These are phyloP conservation scores for Psilocybe tampanensis DNA, from an alignment of 768 basidiomycete genomes.

Conservation along the genomic window DNA sequence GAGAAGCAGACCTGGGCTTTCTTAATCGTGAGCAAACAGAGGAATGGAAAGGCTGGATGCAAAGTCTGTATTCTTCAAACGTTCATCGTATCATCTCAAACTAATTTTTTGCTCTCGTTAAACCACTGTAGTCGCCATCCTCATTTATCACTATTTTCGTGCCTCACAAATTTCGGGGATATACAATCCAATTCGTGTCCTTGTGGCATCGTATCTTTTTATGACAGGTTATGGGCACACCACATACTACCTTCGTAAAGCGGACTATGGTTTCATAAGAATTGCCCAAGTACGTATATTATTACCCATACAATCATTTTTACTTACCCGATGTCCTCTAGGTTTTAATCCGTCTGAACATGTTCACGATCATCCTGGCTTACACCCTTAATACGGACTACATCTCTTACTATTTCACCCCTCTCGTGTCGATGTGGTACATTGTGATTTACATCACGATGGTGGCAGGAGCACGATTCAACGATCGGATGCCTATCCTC, in stretches of 20 bases:
- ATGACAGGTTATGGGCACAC: conserved; percentile 95
- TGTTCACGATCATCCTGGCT: conserved; percentile 78
- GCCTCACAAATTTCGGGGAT: conserved; percentile 93
- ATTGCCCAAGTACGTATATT: conserved; percentile 60
- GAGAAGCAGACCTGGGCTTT: conserved; percentile 85
- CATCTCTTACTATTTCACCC: conserved; percentile 89
- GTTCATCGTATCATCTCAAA: neutral
- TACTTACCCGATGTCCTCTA: conserved; percentile 28
- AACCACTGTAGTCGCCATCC: conserved; percentile 64
- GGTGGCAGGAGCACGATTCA: conserved; percentile 68
- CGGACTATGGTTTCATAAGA: conserved; percentile 80
- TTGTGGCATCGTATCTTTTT: conserved; percentile 89
- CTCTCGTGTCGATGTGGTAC: conserved; percentile 91
- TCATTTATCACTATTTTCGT: conserved; percentile 91
- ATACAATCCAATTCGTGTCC: conserved; percentile 87
- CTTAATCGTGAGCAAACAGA: conserved; percentile 93
- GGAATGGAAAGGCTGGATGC: conserved; percentile 99
- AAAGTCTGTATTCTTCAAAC: conserved; percentile 53
- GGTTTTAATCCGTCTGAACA: conserved; percentile 82
- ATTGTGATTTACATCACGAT: conserved; percentile 84
- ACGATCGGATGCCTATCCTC: conserved; percentile 69
- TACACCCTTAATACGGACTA: conserved; percentile 95
- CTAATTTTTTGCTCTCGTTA: conserved; percentile 8
- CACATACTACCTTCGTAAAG: conserved; percentile 87
- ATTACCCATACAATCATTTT: neutral